Evolutionary conservation across 2,329 filamentous ascomycete genomes (phyloP), one percentile per base, ranked within the genome.

Genomic region (Fusarium kyushuense): DNA sequence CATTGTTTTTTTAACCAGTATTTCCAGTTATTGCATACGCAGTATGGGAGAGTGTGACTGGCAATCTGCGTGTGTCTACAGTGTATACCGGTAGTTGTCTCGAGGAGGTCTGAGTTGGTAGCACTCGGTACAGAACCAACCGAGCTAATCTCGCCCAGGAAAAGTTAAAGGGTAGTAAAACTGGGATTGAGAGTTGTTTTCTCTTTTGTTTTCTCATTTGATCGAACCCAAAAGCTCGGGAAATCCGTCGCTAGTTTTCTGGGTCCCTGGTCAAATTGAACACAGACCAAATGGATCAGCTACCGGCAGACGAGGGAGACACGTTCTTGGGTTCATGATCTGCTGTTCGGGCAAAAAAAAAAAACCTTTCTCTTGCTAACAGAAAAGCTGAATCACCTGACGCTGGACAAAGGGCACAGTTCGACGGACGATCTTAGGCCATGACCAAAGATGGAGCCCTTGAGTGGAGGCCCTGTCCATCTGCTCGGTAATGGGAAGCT

Each of bases 151-250:
- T 67, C 61, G 21, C 23, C 47, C 27, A 30, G 27, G 25, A 30
- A 45, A 45, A 23, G 16, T 17, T 25, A 27, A 42, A 27, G 16
- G 23, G 14, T 17, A 13, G 33, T 27, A 30, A n/a, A 27, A 23
- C 21, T 42, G 19, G 49, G 32, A 38, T 3, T 21, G 12, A 38
- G 35, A 49, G 47, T 49, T 66, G 59, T 73, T 70, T 47, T 57
- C 69, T 67, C 67, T 17, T 25, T 64, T 69, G 68, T 74, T 70
- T 49, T 33, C 47, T 49, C 47, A 42, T 59, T 61, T 57, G 51
- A 21, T 51, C 23, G 17, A 7, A 49, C 47, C 46, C 47, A 38
- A 25, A n/a, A 35, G 25, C 47, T 49, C 47, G 32, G 32, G 32
- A 49, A 49, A 25, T n/a, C 47, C 47, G 47, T 38, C 23, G 25